Evolutionary conservation across 1,139 yeast species (phyloP).

Genomic region (Blastobotrys persicus): DNA sequence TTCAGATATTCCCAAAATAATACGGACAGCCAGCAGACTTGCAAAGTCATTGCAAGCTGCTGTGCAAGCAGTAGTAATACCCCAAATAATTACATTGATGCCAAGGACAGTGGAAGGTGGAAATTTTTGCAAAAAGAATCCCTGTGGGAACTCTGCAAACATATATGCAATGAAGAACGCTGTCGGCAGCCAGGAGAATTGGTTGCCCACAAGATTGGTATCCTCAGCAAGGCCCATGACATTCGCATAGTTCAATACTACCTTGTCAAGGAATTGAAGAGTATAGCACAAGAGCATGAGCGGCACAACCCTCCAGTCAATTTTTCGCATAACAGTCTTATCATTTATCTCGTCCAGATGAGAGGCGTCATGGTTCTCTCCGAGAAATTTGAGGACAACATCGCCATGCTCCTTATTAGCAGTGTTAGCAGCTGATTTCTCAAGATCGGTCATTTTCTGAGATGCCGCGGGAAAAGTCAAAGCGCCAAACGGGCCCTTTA

Average conservation of each 20-base stretch:
- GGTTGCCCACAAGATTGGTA: conserved; percentile 39
- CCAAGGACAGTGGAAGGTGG: conserved; percentile 52
- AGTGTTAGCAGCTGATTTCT: conserved; percentile 3
- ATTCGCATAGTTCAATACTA: conserved; percentile 44
- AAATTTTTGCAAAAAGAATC: conserved; percentile 41
- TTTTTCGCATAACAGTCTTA: conserved; percentile 47
- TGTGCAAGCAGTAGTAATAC: conserved; percentile 44
- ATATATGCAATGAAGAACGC: conserved; percentile 49
- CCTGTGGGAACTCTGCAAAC: conserved; percentile 42
- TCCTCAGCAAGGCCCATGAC: conserved; percentile 45
- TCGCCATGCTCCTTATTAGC: conserved; percentile 1
- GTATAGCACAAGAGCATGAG: conserved; percentile 38
- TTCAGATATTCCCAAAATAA: conserved; percentile 53
- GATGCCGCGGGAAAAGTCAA: neutral
- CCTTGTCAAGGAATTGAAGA: conserved; percentile 58
- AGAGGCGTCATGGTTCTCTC: conserved; percentile 10
- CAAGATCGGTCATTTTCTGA: conserved; percentile 8
- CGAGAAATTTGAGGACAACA: conserved; percentile 5
- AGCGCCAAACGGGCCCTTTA: neutral
- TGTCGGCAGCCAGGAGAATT: conserved; percentile 50
- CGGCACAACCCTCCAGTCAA: conserved; percentile 55
- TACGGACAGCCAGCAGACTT: conserved; percentile 47
- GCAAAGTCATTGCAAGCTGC: conserved; percentile 47
- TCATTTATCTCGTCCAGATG: conserved; percentile 31
- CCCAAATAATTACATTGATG: conserved; percentile 47